These are phyloP conservation scores for Apiospora malaysiana DNA, from an alignment of 2,329 filamentous ascomycete species.

Conservation along the genomic window DNA sequence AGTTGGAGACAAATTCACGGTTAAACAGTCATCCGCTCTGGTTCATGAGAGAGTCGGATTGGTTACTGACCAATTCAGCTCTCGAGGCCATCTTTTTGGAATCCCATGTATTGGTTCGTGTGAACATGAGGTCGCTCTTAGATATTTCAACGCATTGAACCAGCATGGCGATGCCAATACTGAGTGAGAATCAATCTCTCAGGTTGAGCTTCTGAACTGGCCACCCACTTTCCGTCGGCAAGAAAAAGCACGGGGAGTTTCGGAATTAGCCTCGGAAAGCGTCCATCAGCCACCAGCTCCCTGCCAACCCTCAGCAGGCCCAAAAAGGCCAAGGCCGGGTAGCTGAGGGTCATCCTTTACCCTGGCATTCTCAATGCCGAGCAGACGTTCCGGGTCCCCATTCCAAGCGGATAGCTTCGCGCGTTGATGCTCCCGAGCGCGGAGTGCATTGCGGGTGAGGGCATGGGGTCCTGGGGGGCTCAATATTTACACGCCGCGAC, in stretches of 20 bases:
- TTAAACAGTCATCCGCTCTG: slow-evolving; percentile 17
- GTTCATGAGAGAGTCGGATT: background rate
- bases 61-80: background rate
- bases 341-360: slow-evolving; percentile 23
- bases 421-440: slow-evolving; percentile 16
- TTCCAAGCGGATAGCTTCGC: slow-evolving; percentile 16
- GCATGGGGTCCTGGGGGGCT: slow-evolving; percentile 1
- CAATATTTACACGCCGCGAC: slow-evolving; percentile 17
- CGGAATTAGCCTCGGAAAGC: slow-evolving; percentile 16
- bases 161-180: background rate
- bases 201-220: background rate
- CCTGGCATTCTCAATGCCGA: slow-evolving; percentile 20
- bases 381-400: slow-evolving; percentile 13
- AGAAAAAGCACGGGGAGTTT: slow-evolving; percentile 12
- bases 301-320: too few species aligned
- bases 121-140: background rate
- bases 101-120: background rate
- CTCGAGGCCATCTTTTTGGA: background rate
- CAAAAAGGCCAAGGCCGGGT: slow-evolving; percentile 1
- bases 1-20: slow-evolving; percentile 2
- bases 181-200: background rate
- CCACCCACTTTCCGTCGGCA: slow-evolving; percentile 13
- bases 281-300: background rate
- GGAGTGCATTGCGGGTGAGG: slow-evolving; percentile 11
- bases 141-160: background rate